Evolutionary conservation across 805 yeast genomes (phyloP).

Genomic region (Kluyveromyces wickerhamii): DNA sequence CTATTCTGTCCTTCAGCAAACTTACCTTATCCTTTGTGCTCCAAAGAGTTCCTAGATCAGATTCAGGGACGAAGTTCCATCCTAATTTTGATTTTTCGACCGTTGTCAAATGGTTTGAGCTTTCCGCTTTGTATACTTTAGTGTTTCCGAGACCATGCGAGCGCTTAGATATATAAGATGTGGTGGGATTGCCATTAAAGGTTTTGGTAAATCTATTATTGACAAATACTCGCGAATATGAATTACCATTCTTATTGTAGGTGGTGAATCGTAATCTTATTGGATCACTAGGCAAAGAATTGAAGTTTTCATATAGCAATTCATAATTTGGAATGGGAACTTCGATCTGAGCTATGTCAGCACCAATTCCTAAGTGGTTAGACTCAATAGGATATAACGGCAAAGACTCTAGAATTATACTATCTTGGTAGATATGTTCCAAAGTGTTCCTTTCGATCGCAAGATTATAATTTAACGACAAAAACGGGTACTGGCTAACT

Average conservation of each 20-base stretch:
- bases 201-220: slow-evolving; percentile 1
- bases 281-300: neutral
- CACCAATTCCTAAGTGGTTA: slow-evolving; percentile 21
- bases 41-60: neutral
- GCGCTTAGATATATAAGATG: slow-evolving; percentile 1
- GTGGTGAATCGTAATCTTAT: slow-evolving; percentile 16
- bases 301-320: slow-evolving; percentile 10
- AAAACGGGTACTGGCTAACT: slow-evolving; percentile 17
- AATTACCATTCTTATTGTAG: slow-evolving; percentile 10
- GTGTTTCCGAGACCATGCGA: neutral
- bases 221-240: neutral
- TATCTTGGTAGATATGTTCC: slow-evolving; percentile 15
- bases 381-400: slow-evolving; percentile 14
- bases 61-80: neutral
- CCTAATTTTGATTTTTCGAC: neutral
- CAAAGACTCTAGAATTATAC: slow-evolving; percentile 12
- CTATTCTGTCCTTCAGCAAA: neutral
- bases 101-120: neutral
- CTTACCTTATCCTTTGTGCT: neutral
- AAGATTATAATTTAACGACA: slow-evolving; percentile 18
- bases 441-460: slow-evolving; percentile 13
- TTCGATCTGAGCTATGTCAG: slow-evolving; percentile 20
- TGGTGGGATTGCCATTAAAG: neutral
- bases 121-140: neutral
- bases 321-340: slow-evolving; percentile 19